Base-by-base conservation (phyloP, 2,329 filamentous ascomycete genomes). In the Cylindrodendrum hubeiense region DNA sequence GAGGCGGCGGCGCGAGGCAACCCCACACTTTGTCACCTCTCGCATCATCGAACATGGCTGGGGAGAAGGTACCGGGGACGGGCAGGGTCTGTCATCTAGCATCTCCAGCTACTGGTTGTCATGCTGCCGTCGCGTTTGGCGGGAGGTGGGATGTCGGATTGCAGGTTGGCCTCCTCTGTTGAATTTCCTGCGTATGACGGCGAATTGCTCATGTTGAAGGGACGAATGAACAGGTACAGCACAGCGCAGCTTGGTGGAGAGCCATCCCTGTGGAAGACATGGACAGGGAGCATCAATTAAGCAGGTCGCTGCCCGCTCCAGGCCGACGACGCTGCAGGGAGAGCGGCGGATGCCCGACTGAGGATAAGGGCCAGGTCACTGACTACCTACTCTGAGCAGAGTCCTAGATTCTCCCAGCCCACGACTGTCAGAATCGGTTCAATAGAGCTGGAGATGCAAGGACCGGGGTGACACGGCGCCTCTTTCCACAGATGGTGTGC, bases 1-100 rank as follows among this genome's bases (percentile, higher is more conserved):
- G 72, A 67, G 64, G 69, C 71, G 65, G 46, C 66, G 71, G 37
- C 67, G 73, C 67, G 73, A 70, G 64, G 69, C 65, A 74, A 74
- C 72, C 72, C 72, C 72, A 74, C 71, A 74, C 52, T 65, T 44
- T 33, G 28, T 50, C 28, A 33, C 28, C 21, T 51, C 60, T 65
- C 47, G 44, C 65, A 67, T 66, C 60, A 62, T 65, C 43, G 28
- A 33, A n/a, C 26, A 15, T 49, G 49, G 49, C 53, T 50, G 49
- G 49, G 59, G 33, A 59, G 39, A 54, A 57, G 30, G n/a, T 47
- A 21, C 60, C 52, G 24, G 52, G 43, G 46, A 56, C 24, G 49
- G 26, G 37, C 47, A 53, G 52, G 30, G 37, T 28, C 34, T 34
- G 41, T 26, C 37, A n/a, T 39, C 37, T 37, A n/a, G 37, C 37